Base-by-base conservation (phyloP, 2,329 filamentous ascomycete genomes). In the Harringtonia lauricola region DNA sequence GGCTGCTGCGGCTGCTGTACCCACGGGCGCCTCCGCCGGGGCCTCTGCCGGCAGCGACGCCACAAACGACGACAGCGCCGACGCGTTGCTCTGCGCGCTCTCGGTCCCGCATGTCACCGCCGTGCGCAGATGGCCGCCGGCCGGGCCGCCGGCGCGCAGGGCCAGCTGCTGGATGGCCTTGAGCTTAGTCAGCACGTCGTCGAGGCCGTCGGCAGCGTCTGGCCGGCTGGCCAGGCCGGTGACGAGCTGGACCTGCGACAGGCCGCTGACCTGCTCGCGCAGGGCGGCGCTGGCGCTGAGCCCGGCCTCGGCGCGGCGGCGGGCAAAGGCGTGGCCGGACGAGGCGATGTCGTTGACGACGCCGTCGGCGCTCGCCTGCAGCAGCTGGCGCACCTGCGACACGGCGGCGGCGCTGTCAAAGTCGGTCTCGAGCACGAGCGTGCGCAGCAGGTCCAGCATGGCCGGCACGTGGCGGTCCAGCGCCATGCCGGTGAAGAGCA, bases 341-440 rank as follows among this genome's bases (percentile, higher is more conserved):
- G 87, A 88, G 4, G 92, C 90, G 55, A 98, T 88, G 36, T 85
- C 81, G 57, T 95, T 94, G 42, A 96, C 78, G 1, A 92, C 86
- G 29, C 90, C 90, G 55, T 92, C 92, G 1, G 89, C 84, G 14
- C 85, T 83, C 15, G 83, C 83, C 56, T 94, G 86, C 13, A 98
- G 69, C 21, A 98, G 72, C 61, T 96, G 86, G 42, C 84, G 76
- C 42, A 96, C 86, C 57, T 90, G 85, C 41, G 79, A 74, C 21
- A 88, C 79, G 2, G 89, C 87, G 54, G 87, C 81, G 1, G 84
- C 74, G 48, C 83, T 83, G 52, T 89, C 84, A 56, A 98, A 98
- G 59, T 96, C 77, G 1, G 92, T 95, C 53, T 95, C 89, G 24
- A 83, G 66, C 14, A 96, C 75, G 12, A 98, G 67, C 42, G 80